Evolutionary conservation across 208 protist species (phyloP), one percentile per base, ranked within the genome.

Genomic region (Endotrypanum monterogeii): DNA sequence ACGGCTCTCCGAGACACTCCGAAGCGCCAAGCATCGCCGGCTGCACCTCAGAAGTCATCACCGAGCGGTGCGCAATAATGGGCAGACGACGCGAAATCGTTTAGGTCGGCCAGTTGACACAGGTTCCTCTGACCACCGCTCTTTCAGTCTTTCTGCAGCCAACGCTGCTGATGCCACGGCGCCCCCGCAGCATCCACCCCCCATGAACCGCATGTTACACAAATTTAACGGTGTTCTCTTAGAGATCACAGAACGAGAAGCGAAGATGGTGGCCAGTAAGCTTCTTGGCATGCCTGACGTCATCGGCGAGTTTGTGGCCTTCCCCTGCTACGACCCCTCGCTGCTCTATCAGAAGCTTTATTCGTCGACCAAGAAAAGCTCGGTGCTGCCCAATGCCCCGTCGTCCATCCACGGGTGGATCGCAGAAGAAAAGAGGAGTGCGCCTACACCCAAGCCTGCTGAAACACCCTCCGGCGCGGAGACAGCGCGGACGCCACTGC

Each of bases 41-140:
- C 75, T 92, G 51, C 83, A 88, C 79, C 78, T 92, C 71, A 79
- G 79, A 41, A 92, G 83, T 65, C 87, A 92, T 71, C 87, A 92
- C 78, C 81, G 78, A 18, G 84, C 83, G 1, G 71, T 92, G 63
- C 76, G 79, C 18, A 92, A 89, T 74, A 89, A 92, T 50, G 87
- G 87, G n/a, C 84, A 89, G 70, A 88, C 84, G 16, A 73, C 79
- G 9, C 81, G 87, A 46, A 76, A 84, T 48, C 78, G 87, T 20
- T 54, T 71, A 16, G 81, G 82, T 3, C 72, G 81, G 28, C 37
- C 46, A 28, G 50, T 32, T 4, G 39, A 23, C 3, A 20, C 32
- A 32, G 37, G 41, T n/a, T 44, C 57, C 32, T 12, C 14, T 5
- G 51, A 67, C 30, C n/a, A 28, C n/a, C 41, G 69, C 1, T 72